phyloP scores from a whole-genome alignment of 2,329 filamentous ascomycete species.

The Cordyceps cicadae region DNA sequence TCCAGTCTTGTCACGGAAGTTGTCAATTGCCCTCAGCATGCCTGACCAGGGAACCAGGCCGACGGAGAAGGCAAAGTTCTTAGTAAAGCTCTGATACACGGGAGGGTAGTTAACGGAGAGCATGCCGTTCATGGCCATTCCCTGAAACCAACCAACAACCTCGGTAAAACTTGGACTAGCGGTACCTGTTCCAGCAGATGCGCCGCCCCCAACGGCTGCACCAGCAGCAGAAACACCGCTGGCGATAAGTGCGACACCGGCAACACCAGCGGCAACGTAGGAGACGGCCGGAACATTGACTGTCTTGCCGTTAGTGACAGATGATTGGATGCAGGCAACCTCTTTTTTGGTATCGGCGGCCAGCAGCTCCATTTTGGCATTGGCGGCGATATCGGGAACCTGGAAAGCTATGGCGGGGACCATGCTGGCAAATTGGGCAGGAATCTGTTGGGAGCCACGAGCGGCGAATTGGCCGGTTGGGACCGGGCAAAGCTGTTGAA shows the following conservation, averaged over 20 bases:
- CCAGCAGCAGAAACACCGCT: conserved; percentile 63
- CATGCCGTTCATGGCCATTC: conserved; percentile 94
- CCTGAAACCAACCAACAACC: conserved; percentile 83
- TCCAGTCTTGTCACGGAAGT: conserved; percentile 70
- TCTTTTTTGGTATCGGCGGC: conserved; percentile 49
- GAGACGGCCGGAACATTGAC: conserved; percentile 66
- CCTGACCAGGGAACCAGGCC: conserved; percentile 75
- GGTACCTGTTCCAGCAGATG: conserved; percentile 49
- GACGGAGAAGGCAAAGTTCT: conserved; percentile 89
- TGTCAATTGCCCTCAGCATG: conserved; percentile 76
- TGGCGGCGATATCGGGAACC: conserved; percentile 81
- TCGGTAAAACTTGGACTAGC: conserved; percentile 79
- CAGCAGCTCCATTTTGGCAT: conserved; percentile 70
- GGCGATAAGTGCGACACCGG: conserved; percentile 71
- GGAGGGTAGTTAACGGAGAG: conserved; percentile 79
- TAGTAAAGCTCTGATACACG: conserved; percentile 80
- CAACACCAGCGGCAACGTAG: conserved; percentile 76
- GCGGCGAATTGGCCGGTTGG: conserved; percentile 69
- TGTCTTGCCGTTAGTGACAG: conserved; percentile 82
- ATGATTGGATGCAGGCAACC: conserved; percentile 75
- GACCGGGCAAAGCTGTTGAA: conserved; percentile 76
- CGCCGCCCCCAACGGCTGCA: conserved; percentile 48
- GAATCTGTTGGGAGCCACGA: conserved; percentile 62
- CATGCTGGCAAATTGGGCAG: conserved; percentile 58
- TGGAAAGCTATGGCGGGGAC: conserved; percentile 87